Conservation (phyloP, 202 grass and related monocot genomes). For the Bolboschoenoplectus hybrid region DNA sequence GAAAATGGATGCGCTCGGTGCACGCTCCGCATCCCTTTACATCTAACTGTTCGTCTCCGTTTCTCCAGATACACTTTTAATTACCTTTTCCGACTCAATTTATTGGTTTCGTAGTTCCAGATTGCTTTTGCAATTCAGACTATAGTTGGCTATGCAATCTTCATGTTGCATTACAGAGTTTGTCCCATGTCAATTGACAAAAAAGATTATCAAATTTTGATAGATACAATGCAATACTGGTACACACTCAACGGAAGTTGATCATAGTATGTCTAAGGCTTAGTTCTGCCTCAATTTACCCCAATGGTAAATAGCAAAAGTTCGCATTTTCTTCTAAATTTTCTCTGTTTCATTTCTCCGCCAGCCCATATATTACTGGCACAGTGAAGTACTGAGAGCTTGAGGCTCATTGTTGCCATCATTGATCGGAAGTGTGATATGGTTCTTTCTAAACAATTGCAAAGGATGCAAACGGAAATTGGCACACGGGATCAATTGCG, state of each 20-base stretch:
- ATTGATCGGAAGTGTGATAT: neutral
- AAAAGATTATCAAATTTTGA: neutral
- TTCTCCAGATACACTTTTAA: neutral
- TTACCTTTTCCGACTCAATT: neutral
- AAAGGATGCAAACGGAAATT: constrained; percentile 74
- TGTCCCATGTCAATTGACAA: neutral
- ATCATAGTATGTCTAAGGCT: neutral
- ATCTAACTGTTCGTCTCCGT: constrained; percentile 56
- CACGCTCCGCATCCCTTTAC: constrained; percentile 60
- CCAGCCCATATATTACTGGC: neutral
- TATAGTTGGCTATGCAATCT: neutral
- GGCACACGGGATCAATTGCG: constrained; percentile 78
- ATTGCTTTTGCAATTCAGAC: neutral
- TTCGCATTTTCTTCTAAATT: constrained; percentile 2
- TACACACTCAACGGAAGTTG: neutral
- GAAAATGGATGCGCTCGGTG: constrained; percentile 53
- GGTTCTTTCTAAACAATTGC: neutral
- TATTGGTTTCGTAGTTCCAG: neutral
- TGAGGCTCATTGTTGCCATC: neutral
- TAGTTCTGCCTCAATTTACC: neutral
- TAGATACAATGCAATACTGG: neutral
- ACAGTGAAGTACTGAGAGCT: neutral
- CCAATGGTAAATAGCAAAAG: neutral
- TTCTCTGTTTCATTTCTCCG: neutral
- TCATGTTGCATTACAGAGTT: neutral